Percentiles rank a stretch among this genome's conserved stretches.
These are phyloP conservation scores for Spathaspora sp. DNA, from an alignment of 805 yeast species.

Conservation along the genomic window DNA sequence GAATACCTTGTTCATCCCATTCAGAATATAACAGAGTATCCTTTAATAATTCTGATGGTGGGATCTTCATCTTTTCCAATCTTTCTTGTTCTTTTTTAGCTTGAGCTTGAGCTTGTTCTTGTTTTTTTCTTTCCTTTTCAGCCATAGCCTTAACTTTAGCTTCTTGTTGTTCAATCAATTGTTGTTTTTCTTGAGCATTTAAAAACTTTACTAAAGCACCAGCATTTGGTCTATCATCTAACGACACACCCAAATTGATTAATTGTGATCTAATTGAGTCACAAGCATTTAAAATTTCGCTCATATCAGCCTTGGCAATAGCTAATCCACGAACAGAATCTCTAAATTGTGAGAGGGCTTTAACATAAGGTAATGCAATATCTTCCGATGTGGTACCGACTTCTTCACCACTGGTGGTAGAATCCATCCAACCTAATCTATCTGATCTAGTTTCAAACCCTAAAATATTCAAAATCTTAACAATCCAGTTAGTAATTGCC, in stretches of 20 bases:
- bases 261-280: slow-evolving; percentile 74
- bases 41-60: slow-evolving; percentile 74
- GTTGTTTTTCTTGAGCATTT: slow-evolving; percentile 63
- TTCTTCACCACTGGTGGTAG: slow-evolving; percentile 13
- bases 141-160: slow-evolving; percentile 59
- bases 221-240: slow-evolving; percentile 83
- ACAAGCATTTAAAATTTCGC: slow-evolving; percentile 58
- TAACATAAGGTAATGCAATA: slow-evolving; percentile 72
- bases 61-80: slow-evolving; percentile 59
- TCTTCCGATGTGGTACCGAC: slow-evolving; percentile 49
- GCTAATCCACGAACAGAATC: slow-evolving; percentile 77
- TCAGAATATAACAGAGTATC: slow-evolving; percentile 52
- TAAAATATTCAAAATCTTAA: slow-evolving; percentile 62
- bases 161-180: slow-evolving; percentile 56
- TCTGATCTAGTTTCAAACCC: slow-evolving; percentile 76
- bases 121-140: slow-evolving; percentile 57
- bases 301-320: slow-evolving; percentile 51
- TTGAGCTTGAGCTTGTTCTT: slow-evolving; percentile 43
- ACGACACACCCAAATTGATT: slow-evolving; percentile 70
- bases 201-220: slow-evolving; percentile 84
- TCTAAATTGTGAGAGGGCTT: slow-evolving; percentile 73
- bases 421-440: slow-evolving; percentile 75
- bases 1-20: slow-evolving; percentile 87
- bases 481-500: slow-evolving; percentile 64
- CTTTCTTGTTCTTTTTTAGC: slow-evolving; percentile 64